Evolutionary conservation across 768 basidiomycete genomes (phyloP), one percentile per base, ranked within the genome.

Genomic region (Pisolithus albus): DNA sequence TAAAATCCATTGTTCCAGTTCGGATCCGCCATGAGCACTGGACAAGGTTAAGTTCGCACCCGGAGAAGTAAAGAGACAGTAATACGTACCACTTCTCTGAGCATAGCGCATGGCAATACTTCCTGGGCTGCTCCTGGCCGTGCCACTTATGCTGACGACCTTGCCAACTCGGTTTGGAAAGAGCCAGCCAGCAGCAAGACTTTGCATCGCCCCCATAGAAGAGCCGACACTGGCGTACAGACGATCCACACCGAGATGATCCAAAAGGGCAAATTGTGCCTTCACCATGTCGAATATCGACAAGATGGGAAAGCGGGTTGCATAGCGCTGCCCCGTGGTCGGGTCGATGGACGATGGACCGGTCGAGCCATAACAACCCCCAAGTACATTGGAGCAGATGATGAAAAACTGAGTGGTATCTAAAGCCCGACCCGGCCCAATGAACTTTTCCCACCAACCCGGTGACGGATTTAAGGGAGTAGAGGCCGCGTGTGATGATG

Each of bases 1-100:
- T 99, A 99, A 69, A 95, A 98, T 4, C 96, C 96, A 34, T 92
- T 85, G 55, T 98, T 99, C 96, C 96, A 99, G 56, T 98, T 97
- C 0, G 95, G 95, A 69, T 99, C 96, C 2, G 95, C 89, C 96
- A 99, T 99, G 49, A 99, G 80, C 16, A 99, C 96, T 97, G 39
- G 21, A 46, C 5, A 26, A 28, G 49, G 41, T 36, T 58, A 2
- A 61, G 16, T n/a, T 38, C 24, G 42, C 43, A 32, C 7, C 26
- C 44, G 37, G 3, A 24, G 8, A 21, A 21, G 4, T 51, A 32
- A 21, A 23, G 34, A n/a, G 42, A 47, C 13, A n/a, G 43, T 5
- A 48, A 48, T 54, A 45, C 49, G 53, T 57, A 92, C 95, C 95
- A 70, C 93, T 96, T 64, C 96, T 72, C 67, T 99, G 96, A 0